A percentile compares a stretch with the other conserved stretches of the same genome.
phyloP scores from a whole-genome alignment of 2,329 filamentous ascomycete genomes.

The Trichoderma endophyticum region DNA sequence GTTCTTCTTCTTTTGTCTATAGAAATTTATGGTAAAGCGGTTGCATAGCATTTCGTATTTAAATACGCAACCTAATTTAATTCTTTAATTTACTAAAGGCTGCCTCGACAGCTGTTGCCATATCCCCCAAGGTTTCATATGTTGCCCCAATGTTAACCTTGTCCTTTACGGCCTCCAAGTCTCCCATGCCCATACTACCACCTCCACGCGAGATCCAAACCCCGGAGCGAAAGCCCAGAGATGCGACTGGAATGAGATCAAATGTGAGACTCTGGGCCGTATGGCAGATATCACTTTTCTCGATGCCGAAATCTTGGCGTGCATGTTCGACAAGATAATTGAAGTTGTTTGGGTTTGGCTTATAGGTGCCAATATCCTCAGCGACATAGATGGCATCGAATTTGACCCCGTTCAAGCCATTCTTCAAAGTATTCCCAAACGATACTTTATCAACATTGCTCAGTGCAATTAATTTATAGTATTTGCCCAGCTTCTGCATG shows the following conservation, averaged over 20 bases:
- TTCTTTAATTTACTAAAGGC: not conserved
- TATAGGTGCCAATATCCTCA: constrained; percentile 67
- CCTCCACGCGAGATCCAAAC: constrained; percentile 58
- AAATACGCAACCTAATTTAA: not conserved
- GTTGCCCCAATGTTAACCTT: constrained; percentile 52
- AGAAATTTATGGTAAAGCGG: not conserved
- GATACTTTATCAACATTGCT: constrained; percentile 53
- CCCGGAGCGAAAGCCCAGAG: constrained; percentile 55
- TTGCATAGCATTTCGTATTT: not conserved
- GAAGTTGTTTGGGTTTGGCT: constrained; percentile 63
- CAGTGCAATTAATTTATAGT: constrained; percentile 57
- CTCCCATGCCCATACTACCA: constrained; percentile 31
- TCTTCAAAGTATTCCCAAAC: constrained; percentile 24
- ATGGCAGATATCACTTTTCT: constrained; percentile 54
- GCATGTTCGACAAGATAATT: constrained; percentile 53
- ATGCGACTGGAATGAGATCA: constrained; percentile 63
- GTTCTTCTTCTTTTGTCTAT: not conserved
- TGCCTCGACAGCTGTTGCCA: constrained; percentile 45
- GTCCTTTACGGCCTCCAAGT: constrained; percentile 43
- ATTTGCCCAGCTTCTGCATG: constrained; percentile 43
- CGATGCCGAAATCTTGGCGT: constrained; percentile 50
- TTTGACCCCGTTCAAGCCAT: constrained; percentile 43
- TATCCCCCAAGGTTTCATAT: constrained; percentile 50
- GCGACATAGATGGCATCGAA: constrained; percentile 67
- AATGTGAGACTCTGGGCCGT: constrained; percentile 64